phyloP scores from a whole-genome alignment of 345 rosid species.

The Linum usitatissimum region DNA sequence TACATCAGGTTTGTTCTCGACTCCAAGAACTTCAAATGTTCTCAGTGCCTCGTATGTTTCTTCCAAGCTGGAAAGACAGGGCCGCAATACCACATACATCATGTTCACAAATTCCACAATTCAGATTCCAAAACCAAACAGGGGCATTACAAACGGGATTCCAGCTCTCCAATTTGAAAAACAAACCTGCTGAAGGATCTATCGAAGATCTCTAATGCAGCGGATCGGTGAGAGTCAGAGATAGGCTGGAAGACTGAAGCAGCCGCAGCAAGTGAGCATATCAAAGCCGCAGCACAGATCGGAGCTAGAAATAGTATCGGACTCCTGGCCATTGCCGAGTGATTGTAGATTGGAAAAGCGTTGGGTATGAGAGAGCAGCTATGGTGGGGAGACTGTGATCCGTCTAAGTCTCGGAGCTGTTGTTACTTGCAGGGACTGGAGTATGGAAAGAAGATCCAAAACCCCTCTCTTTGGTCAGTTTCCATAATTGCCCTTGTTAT shows the following conservation, averaged over 20 bases:
- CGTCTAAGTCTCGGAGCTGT: too few relatives aligned
- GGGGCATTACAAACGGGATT: not conserved
- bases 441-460: too few relatives aligned
- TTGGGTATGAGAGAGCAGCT: too few relatives aligned
- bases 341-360: too few relatives aligned
- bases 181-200: conserved; percentile 65
- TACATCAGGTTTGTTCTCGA: conserved; percentile 42
- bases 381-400: too few relatives aligned
- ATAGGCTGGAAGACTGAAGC: conserved; percentile 63
- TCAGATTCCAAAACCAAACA: not conserved
- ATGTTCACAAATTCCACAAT: not conserved
- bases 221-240: conserved; percentile 84
- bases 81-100: not conserved
- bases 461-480: too few relatives aligned
- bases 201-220: conserved; percentile 70
- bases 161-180: too few relatives aligned
- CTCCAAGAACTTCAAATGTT: conserved; percentile 66
- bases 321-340: conserved; percentile 21
- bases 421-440: too few relatives aligned
- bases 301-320: conserved; percentile 30
- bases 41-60: conserved; percentile 73
- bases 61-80: conserved; percentile 39
- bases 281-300: conserved; percentile 31
- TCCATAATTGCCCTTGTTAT: too few relatives aligned
- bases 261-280: conserved; percentile 26